phyloP scores from a whole-genome alignment of 805 yeast species.

The Candida loeiensis region DNA sequence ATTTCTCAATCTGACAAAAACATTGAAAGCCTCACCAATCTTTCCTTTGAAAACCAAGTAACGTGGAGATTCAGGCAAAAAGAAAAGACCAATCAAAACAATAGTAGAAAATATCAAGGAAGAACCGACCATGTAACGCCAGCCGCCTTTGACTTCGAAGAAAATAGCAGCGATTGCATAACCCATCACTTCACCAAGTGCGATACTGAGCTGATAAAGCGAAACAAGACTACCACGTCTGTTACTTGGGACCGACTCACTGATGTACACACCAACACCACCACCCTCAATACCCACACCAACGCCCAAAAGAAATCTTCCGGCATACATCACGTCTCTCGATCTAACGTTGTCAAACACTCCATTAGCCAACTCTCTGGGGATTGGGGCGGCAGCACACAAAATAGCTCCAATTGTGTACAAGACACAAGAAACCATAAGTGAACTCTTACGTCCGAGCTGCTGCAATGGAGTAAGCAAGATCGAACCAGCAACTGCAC shows the following conservation, averaged over 20 bases:
- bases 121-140: slow-evolving; percentile 67
- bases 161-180: slow-evolving; percentile 63
- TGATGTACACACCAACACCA: slow-evolving; percentile 57
- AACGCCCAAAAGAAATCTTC: slow-evolving; percentile 55
- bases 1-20: slow-evolving; percentile 57
- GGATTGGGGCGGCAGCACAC: slow-evolving; percentile 38
- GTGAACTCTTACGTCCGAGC: slow-evolving; percentile 54
- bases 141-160: slow-evolving; percentile 51
- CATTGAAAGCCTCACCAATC: slow-evolving; percentile 51
- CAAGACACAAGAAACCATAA: slow-evolving; percentile 54
- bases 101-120: slow-evolving; percentile 43
- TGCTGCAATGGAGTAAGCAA: slow-evolving; percentile 58
- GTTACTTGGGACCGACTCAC: slow-evolving; percentile 58
- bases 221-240: slow-evolving; percentile 61
- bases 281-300: slow-evolving; percentile 70
- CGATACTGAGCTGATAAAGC: slow-evolving; percentile 60
- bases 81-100: slow-evolving; percentile 50
- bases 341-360: slow-evolving; percentile 17
- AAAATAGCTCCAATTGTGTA: slow-evolving; percentile 60
- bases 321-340: slow-evolving; percentile 45
- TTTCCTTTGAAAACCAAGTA: slow-evolving; percentile 69
- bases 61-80: slow-evolving; percentile 87
- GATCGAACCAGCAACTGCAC: slow-evolving; percentile 63
- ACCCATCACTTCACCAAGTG: slow-evolving; percentile 64
- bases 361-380: background rate